Evolutionary conservation across 1,284 basidiomycete genomes (phyloP).

Genomic region (Naganishia sp.): DNA sequence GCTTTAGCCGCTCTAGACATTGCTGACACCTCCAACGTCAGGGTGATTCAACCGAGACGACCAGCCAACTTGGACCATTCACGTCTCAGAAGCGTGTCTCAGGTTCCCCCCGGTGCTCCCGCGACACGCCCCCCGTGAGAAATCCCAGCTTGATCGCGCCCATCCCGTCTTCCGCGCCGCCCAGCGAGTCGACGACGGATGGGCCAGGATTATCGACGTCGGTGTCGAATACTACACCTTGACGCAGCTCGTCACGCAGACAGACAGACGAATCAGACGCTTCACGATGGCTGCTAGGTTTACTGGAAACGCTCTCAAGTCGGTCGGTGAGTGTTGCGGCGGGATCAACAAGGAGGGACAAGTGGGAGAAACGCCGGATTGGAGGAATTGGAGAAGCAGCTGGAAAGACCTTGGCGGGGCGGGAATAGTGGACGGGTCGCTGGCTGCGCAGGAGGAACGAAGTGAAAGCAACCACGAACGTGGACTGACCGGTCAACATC

Average conservation of each 20-base stretch:
- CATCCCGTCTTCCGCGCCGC: constrained; percentile 5
- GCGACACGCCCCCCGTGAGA: constrained; percentile 4
- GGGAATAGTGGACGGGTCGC: background rate
- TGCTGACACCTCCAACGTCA: background rate
- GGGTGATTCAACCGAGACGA: no score
- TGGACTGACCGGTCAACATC: background rate
- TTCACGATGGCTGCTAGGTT: constrained; percentile 34
- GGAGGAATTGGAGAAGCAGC: no score
- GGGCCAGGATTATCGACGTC: constrained; percentile 13
- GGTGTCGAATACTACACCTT: background rate
- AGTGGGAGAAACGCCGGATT: no score
- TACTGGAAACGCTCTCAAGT: constrained; percentile 32
- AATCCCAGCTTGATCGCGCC: background rate
- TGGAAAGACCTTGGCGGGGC: background rate
- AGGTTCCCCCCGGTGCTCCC: background rate
- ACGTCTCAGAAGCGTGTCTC: background rate
- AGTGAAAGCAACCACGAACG: background rate
- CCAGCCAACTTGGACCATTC: no score
- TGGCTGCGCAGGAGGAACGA: background rate
- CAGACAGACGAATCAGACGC: background rate
- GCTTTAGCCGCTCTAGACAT: constrained; percentile 78
- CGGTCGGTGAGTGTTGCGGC: constrained; percentile 13
- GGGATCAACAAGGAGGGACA: background rate
- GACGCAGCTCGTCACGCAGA: background rate
- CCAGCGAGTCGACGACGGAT: background rate